Base-by-base conservation (phyloP, 148 eudicot genomes). In the Dianthus caryophyllus region DNA sequence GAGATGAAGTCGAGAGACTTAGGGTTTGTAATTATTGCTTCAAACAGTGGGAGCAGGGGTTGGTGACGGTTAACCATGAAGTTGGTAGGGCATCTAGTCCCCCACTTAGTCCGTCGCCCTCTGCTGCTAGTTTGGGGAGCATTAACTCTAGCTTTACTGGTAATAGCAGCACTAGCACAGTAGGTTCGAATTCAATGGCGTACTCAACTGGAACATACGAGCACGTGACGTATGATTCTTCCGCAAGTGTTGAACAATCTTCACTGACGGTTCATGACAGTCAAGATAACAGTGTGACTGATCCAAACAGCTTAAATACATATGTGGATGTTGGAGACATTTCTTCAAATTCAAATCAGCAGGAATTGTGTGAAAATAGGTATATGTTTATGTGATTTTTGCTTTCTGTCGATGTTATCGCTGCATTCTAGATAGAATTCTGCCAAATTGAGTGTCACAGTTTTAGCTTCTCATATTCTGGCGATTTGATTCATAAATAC, bases 21-120 rank as follows among this genome's bases (percentile, higher is more conserved):
- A 87, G 98, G 81, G 91, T 83, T 60, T 93, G 98, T 76, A 89
- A 85, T 78, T 93, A 66, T 81, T 93, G 98, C 75, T 89, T 82
- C 77, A 83, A 78, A 80, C 91, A 85, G 78, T 83, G 89, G 89
- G 80, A 84, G 72, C 84, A 83, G 59, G 80, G 87, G 11, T 68
- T 71, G 74, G 67, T 76, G 50, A 71, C 75, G 10, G 73, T 30
- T 82, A 75, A 69, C 72, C 68, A 78, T 80, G 86, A 79, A 68
- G 52, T 56, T 62, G 78, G 69, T 57, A 80, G 78, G 74, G 78
- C 74, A 68, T 38, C 76, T 62, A 71, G 65, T 63, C 73, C 83
- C 67, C 84, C 76, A 75, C 73, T 83, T 48, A 77, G 75, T 76
- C 51, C 77, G 51, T 79, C 88, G 6, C 77, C 86, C 22, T 93